These are phyloP conservation scores for Musa balbisiana DNA, from an alignment of 202 grass and related monocot species.

Conservation along the genomic window DNA sequence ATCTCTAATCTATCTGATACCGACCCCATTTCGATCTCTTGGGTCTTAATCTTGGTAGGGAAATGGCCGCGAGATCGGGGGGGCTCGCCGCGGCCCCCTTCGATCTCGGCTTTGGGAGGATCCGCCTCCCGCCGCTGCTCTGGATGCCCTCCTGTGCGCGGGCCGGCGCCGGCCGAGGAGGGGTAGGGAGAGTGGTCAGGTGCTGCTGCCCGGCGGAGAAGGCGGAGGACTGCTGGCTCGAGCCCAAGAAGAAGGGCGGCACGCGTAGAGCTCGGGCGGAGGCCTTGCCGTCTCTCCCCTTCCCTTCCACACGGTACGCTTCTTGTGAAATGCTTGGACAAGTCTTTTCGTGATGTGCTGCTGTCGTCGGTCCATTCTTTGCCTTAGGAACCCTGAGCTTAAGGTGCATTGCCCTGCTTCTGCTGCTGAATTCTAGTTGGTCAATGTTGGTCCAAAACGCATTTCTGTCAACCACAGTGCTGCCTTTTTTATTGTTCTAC, in stretches of 20 bases:
- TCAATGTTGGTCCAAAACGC: neutral
- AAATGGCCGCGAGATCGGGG: constrained; percentile 63
- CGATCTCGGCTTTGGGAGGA: constrained; percentile 34
- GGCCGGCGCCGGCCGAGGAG: constrained; percentile 4
- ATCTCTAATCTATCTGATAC: too few relatives aligned
- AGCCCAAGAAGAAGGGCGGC: constrained; percentile 38
- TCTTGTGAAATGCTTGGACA: neutral
- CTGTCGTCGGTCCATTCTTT: too few relatives aligned
- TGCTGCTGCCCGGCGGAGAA: constrained; percentile 39
- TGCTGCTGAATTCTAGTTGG: too few relatives aligned
- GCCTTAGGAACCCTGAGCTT: neutral
- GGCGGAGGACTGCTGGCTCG: constrained; percentile 37
- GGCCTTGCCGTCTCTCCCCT: constrained; percentile 33
- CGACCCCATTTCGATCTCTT: too few relatives aligned
- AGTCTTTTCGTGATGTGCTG: too few relatives aligned
- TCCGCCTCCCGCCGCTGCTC: constrained; percentile 8
- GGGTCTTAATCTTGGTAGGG: neutral
- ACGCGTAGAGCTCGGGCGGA: constrained; percentile 10
- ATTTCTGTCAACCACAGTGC: neutral
- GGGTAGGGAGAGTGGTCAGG: neutral
- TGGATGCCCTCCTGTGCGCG: neutral
- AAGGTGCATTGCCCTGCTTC: neutral
- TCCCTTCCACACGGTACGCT: constrained; percentile 53
- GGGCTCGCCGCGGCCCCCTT: constrained; percentile 45
- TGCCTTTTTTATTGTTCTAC: neutral